Evolutionary conservation across 2,329 filamentous ascomycete genomes (phyloP).

Genomic region (Monosporascus sp.): DNA sequence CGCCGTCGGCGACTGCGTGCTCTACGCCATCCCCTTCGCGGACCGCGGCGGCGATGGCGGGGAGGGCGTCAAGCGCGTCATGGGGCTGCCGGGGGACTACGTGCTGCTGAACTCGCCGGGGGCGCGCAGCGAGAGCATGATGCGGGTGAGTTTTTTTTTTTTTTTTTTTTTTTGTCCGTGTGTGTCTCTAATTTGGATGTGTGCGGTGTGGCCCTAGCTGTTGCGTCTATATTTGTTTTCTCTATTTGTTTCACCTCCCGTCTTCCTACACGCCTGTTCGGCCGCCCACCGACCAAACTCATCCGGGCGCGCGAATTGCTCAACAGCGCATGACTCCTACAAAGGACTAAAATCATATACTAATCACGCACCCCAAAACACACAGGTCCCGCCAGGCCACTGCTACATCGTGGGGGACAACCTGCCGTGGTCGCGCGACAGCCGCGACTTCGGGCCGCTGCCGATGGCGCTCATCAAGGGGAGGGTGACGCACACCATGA

Average conservation of each 20-base stretch:
- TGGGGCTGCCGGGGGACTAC: slow-evolving; percentile 73
- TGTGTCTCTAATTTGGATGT: too few species aligned
- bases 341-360: too few species aligned
- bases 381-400: slow-evolving; percentile 81
- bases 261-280: too few species aligned
- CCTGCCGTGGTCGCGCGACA: slow-evolving; percentile 76
- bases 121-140: slow-evolving; percentile 46
- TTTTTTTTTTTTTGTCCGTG: background rate
- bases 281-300: too few species aligned
- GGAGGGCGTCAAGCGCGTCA: slow-evolving; percentile 72
- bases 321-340: too few species aligned
- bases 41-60: slow-evolving; percentile 29
- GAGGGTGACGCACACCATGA: slow-evolving; percentile 64
- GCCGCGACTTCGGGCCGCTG: slow-evolving; percentile 77
- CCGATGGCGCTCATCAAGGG: slow-evolving; percentile 80
- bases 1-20: slow-evolving; percentile 77
- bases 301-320: too few species aligned
- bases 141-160: slow-evolving; percentile 52
- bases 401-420: slow-evolving; percentile 92
- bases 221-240: background rate
- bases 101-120: slow-evolving; percentile 62
- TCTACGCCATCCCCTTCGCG: slow-evolving; percentile 70
- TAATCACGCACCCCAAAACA: background rate
- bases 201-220: too few species aligned
- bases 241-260: background rate